Evolutionary conservation across 306 rosid genomes (phyloP).

Genomic region (Sechiopsis laciniata): DNA sequence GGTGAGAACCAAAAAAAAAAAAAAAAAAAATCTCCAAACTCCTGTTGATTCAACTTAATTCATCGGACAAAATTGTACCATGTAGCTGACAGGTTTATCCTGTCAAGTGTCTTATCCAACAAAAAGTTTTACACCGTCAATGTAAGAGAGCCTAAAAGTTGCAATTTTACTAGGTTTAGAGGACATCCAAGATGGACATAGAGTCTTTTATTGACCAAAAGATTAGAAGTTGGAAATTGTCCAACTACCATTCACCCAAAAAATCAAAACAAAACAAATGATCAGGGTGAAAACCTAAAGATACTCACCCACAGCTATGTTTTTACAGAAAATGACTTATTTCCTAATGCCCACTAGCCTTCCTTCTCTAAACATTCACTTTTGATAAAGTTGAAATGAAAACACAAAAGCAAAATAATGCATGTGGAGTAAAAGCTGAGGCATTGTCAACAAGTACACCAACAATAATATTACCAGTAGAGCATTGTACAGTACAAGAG

Average conservation of each 20-base stretch:
- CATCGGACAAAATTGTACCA: too few relatives aligned
- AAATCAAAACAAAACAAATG: background rate
- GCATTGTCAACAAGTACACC: background rate
- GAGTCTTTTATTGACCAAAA: too few relatives aligned
- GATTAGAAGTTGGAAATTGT: too few relatives aligned
- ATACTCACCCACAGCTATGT: background rate
- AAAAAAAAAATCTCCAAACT: too few relatives aligned
- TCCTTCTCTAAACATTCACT: background rate
- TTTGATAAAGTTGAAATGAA: background rate
- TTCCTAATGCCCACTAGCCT: background rate
- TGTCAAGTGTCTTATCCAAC: too few relatives aligned
- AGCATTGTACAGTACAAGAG: slow-evolving; percentile 5
- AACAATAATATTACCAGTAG: background rate
- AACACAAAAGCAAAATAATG: background rate
- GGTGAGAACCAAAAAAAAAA: too few relatives aligned
- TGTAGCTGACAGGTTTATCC: too few relatives aligned
- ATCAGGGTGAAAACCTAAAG: background rate
- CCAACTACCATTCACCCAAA: background rate
- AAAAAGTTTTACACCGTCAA: too few relatives aligned
- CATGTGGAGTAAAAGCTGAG: slow-evolving; percentile 1
- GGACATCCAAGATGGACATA: too few relatives aligned
- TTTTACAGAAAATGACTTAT: background rate
- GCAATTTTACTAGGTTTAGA: too few relatives aligned
- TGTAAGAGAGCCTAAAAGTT: too few relatives aligned
- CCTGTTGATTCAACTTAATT: too few relatives aligned